Evolutionary conservation across 2,329 filamentous ascomycete genomes (phyloP).

Genomic region (Amauroascus verrucosus): DNA sequence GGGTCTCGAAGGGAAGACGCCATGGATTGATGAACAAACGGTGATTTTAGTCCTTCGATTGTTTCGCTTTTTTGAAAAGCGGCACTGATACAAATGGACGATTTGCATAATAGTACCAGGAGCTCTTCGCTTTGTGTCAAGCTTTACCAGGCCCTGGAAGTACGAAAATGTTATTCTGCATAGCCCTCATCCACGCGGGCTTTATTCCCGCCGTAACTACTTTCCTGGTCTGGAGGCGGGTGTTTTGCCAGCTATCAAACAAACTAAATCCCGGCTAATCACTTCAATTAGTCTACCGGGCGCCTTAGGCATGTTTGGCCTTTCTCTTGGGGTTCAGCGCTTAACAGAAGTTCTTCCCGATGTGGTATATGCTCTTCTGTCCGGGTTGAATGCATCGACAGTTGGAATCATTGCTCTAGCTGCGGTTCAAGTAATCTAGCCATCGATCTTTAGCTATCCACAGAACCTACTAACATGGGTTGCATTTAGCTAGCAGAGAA

Average conservation of each 20-base stretch:
- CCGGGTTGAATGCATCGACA: constrained; percentile 60
- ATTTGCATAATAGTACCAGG: constrained; percentile 48
- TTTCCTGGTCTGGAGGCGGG: constrained; percentile 55
- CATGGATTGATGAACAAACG: constrained; percentile 61
- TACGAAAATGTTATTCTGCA: constrained; percentile 62
- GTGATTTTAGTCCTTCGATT: constrained; percentile 23
- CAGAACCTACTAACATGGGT: constrained; percentile 5
- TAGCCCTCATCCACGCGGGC: constrained; percentile 54
- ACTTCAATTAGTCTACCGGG: constrained; percentile 48
- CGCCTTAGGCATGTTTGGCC: constrained; percentile 58
- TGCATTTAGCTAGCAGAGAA: constrained; percentile 52
- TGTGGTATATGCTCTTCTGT: constrained; percentile 58
- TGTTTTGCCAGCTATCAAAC: neutral
- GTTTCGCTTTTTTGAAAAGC: neutral
- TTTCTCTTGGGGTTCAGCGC: constrained; percentile 54
- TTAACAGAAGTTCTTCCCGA: constrained; percentile 50
- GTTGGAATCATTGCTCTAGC: constrained; percentile 63
- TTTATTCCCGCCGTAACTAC: constrained; percentile 47
- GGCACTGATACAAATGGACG: neutral
- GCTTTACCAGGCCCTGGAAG: constrained; percentile 57
- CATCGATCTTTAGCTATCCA: too few relatives aligned
- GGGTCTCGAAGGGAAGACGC: constrained; percentile 33
- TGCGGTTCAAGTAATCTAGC: constrained; percentile 41
- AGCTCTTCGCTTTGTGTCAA: constrained; percentile 60
- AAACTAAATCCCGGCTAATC: neutral